A percentile compares a stretch with the other conserved stretches of the same genome.
Conservation (phyloP, 306 rosid species). For the Canavalia ensiformis region DNA sequence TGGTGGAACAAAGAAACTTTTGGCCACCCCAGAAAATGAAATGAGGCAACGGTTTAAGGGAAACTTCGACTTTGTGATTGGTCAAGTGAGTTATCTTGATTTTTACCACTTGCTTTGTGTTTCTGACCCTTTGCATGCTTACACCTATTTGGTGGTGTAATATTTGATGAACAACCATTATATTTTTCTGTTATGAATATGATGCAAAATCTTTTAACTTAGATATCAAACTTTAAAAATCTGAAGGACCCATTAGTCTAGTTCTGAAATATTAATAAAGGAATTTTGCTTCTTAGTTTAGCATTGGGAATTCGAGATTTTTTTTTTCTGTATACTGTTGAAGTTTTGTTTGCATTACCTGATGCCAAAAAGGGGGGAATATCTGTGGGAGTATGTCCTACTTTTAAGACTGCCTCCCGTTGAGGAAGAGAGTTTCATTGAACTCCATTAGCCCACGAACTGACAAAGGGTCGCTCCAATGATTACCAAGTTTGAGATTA, state of each 20-base stretch:
- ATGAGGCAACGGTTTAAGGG: slow-evolving; percentile 85
- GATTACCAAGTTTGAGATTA: too few relatives aligned
- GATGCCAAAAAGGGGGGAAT: too few relatives aligned
- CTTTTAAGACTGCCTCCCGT: too few relatives aligned
- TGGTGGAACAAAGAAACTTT: slow-evolving; percentile 71
- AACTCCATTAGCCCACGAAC: neutral
- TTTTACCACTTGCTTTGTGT: slow-evolving; percentile 33
- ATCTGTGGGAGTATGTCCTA: too few relatives aligned
- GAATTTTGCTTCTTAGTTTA: neutral
- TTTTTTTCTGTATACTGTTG: neutral
- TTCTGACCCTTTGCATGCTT: slow-evolving; percentile 23
- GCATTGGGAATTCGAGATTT: neutral
- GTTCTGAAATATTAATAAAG: neutral
- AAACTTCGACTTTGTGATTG: slow-evolving; percentile 85
- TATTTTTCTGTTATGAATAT: neutral
- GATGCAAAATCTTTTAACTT: slow-evolving; percentile 8
- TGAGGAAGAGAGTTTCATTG: too few relatives aligned
- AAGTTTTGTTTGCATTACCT: neutral
- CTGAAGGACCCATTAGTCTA: neutral
- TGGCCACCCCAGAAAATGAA: slow-evolving; percentile 78
- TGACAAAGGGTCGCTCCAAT: neutral
- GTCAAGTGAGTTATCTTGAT: slow-evolving; percentile 68
- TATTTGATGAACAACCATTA: slow-evolving; percentile 22
- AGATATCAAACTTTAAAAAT: slow-evolving; percentile 16
- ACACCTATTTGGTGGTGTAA: slow-evolving; percentile 11